These are phyloP conservation scores for Termitomyces sp. DNA, from an alignment of 768 basidiomycete genomes.

Conservation along the genomic window DNA sequence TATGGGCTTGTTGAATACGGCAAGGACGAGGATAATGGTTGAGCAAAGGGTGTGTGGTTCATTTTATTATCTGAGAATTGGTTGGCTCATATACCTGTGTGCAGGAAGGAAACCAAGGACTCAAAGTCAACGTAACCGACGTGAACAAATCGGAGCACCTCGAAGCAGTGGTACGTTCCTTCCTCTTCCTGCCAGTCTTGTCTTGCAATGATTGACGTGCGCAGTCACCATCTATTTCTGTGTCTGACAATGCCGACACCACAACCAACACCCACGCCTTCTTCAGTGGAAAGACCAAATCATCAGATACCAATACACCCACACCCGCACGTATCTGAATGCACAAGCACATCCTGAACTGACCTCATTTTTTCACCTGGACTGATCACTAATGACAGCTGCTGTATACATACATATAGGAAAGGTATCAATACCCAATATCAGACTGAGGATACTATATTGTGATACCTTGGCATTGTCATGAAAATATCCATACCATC, in stretches of 20 bases:
- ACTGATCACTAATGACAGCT: too few relatives aligned
- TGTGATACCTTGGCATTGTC: too few relatives aligned
- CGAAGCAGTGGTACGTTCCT: slow-evolving; percentile 17
- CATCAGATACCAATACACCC: background rate
- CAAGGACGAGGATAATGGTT: slow-evolving; percentile 61
- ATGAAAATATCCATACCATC: too few relatives aligned
- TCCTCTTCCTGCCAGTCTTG: background rate
- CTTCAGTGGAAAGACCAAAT: slow-evolving; percentile 6
- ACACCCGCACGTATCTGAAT: background rate
- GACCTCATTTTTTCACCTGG: too few relatives aligned
- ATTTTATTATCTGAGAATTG: background rate
- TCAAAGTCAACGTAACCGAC: slow-evolving; percentile 32
- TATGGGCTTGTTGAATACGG: slow-evolving; percentile 63
- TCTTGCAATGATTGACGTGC: background rate
- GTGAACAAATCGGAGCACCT: slow-evolving; percentile 35
- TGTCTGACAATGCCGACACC: background rate
- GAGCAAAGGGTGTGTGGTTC: slow-evolving; percentile 36
- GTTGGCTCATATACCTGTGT: background rate
- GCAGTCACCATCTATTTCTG: background rate
- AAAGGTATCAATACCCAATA: too few relatives aligned
- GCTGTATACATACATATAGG: too few relatives aligned
- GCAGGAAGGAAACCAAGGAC: slow-evolving; percentile 27
- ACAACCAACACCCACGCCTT: slow-evolving; percentile 3
- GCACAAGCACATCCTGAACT: too few relatives aligned
- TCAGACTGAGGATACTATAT: too few relatives aligned